Base-by-base conservation (phyloP, 345 rosid genomes). In the Citropsis articulata region DNA sequence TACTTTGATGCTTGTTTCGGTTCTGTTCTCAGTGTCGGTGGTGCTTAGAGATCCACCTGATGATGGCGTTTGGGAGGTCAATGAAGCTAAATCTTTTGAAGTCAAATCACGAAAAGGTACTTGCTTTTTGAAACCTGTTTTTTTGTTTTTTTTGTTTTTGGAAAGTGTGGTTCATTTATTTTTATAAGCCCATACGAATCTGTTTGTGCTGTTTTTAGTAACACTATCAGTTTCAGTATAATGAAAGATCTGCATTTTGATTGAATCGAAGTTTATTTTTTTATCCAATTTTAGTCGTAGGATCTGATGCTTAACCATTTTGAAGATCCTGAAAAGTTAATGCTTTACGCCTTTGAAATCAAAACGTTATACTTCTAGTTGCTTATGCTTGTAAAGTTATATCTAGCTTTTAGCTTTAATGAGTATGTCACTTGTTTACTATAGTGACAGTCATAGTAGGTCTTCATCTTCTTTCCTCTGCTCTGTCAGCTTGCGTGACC, bases 11-110 rank as follows among this genome's bases (percentile, higher is more conserved):
- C 55, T 72, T 50, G 31, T 73, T 40, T 88, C 88, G 10, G 90
- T 85, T 69, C 28, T 85, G 65, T 85, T 88, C 64, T 88, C 90
- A 3, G 71, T 85, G 69, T 79, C 87, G 50, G 79, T 84, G 35
- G 88, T 87, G 76, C 86, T 87, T 69, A 77, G 78, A 27, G 90
- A 87, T 81, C 87, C 84, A 48, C 90, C 90, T 0, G 66, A 84
- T 55, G 85, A 87, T 67, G 77, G 57, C 38, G 82, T 82, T 63
- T 50, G 71, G 76, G 84, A 84, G 30, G 38, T 83, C 12, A 38
- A 69, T 27, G 80, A 71, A 22, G 81, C 55, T 3, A 68, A 27
- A 65, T 68, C 60, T 56, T 28, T 60, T 57, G 48, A 81, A 45
- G 73, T 71, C 14, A 31, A 72, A 53, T 71, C 81, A 60, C 70